Conservation (phyloP, 495 filamentous ascomycete genomes). For the Hypoxylon crocopeplum region DNA sequence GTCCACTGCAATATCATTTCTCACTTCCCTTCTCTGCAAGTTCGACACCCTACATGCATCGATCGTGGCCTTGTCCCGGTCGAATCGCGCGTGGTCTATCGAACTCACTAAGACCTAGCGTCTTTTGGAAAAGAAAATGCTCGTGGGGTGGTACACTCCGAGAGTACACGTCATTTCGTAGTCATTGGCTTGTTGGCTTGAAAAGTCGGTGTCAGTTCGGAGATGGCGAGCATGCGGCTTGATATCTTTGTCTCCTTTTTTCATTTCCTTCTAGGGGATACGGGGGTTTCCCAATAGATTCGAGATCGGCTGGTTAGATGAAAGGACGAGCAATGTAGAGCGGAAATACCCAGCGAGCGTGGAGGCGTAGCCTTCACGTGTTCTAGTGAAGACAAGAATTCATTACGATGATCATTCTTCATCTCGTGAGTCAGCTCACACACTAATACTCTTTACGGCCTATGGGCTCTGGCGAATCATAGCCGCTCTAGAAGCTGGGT, state of each 20-base stretch:
- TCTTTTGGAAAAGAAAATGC: conserved; percentile 33
- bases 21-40: conserved; percentile 28
- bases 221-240: conserved; percentile 18
- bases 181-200: conserved; percentile 30
- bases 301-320: conserved; percentile 35
- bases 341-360: conserved; percentile 39
- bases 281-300: conserved; percentile 30
- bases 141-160: conserved; percentile 16
- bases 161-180: conserved; percentile 36
- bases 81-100: conserved; percentile 26
- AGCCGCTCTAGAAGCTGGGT: conserved; percentile 20
- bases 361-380: conserved; percentile 23
- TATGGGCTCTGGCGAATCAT: conserved; percentile 19
- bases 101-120: conserved; percentile 35
- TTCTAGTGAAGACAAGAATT: conserved; percentile 39
- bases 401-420: conserved; percentile 13
- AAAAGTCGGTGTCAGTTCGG: conserved; percentile 34
- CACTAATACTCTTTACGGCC: conserved; percentile 14
- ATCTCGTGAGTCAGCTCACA: conserved; percentile 21
- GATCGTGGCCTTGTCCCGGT: conserved; percentile 19
- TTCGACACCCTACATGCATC: conserved; percentile 16
- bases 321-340: conserved; percentile 20
- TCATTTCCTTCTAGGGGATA: conserved; percentile 9
- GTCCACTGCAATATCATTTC: conserved; percentile 20
- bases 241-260: conserved; percentile 20